Percentiles rank a stretch among this genome's conserved stretches.
Conservation (phyloP, 2,329 filamentous ascomycete species). For the Colletotrichum musicola region DNA sequence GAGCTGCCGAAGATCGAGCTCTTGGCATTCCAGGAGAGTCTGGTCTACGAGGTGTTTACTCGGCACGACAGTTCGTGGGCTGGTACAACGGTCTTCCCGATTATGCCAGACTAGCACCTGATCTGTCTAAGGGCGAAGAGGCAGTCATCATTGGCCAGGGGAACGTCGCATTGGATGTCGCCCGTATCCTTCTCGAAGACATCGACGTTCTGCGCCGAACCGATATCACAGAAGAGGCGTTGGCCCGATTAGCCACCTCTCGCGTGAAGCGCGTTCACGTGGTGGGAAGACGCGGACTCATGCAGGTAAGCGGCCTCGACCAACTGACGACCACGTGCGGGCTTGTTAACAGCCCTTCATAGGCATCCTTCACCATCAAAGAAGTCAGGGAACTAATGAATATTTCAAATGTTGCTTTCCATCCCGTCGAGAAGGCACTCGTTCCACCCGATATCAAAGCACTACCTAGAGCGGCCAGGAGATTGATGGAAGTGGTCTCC, state of each 20-base stretch:
- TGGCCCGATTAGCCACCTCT: slow-evolving; percentile 79
- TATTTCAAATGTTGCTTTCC: slow-evolving; percentile 78
- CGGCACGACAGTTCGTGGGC: slow-evolving; percentile 92
- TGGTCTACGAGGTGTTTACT: slow-evolving; percentile 79
- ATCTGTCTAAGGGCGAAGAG: slow-evolving; percentile 81
- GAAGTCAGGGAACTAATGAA: slow-evolving; percentile 91
- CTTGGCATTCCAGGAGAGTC: slow-evolving; percentile 86
- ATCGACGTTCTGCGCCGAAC: slow-evolving; percentile 81
- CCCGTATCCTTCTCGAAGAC: slow-evolving; percentile 84
- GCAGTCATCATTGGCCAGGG: slow-evolving; percentile 94
- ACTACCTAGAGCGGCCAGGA: slow-evolving; percentile 80
- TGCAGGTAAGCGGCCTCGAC: slow-evolving; percentile 72
- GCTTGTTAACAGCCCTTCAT: background rate
- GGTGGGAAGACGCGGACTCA: slow-evolving; percentile 88
- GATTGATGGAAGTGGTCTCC: slow-evolving; percentile 83
- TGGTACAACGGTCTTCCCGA: slow-evolving; percentile 99
- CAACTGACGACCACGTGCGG: background rate
- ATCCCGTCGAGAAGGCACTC: slow-evolving; percentile 74
- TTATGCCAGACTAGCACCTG: slow-evolving; percentile 77
- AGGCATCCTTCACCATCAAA: slow-evolving; percentile 96
- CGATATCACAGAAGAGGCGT: slow-evolving; percentile 88
- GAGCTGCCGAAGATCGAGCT: slow-evolving; percentile 84
- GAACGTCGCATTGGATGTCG: slow-evolving; percentile 95
- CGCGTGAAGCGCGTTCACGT: slow-evolving; percentile 84
- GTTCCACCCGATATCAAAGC: slow-evolving; percentile 75